Base-by-base conservation (phyloP, 1,139 yeast species). In the Nakaseomyces bracarensis region DNA sequence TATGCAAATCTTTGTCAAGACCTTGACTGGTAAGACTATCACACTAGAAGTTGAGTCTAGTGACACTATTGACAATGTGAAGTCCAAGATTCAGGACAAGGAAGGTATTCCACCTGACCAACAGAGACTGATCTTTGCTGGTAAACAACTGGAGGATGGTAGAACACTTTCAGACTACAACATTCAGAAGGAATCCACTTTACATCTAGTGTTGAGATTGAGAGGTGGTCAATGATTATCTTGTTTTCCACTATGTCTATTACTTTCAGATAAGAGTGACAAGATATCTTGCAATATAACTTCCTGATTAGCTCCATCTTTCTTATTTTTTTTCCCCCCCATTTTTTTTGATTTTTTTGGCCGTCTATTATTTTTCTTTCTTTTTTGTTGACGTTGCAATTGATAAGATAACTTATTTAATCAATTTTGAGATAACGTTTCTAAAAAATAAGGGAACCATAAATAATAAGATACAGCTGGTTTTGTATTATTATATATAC, bases 41-140 rank as follows among this genome's bases (percentile, higher is more conserved):
- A 78, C 84, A 16, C 64, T 78, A 43, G 84, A 77, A 61, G 82
- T 78, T 33, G 84, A 78, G 58, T 79, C 84, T 11, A 77, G 83
- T 3, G 84, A 79, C 67, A 78, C 84, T 41, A 79, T 79, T 47
- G 84, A 79, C 61, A 78, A 79, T 55, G 96, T 89, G 77, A 89
- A 89, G 79, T 77, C 95, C 70, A 87, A 87, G 82, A 89, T 91
- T 71, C 96, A 86, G 75, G 96, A 86, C 79, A 86, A 86, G 77
- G 96, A 87, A 71, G 96, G 96, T 64, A 87, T 89, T 63, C 96
- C 96, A 69, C 95, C 96, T 57, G 96, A 87, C 71, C 96, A 87
- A 72, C 96, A 89, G 75, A 83, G 96, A 75, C 79, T 89, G 67
- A 86, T 89, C 77, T 89, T 89, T 68, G 96, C 96, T 65, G 97